Conservation (phyloP, 345 rosid genomes). For the Anacardium occidentale region DNA sequence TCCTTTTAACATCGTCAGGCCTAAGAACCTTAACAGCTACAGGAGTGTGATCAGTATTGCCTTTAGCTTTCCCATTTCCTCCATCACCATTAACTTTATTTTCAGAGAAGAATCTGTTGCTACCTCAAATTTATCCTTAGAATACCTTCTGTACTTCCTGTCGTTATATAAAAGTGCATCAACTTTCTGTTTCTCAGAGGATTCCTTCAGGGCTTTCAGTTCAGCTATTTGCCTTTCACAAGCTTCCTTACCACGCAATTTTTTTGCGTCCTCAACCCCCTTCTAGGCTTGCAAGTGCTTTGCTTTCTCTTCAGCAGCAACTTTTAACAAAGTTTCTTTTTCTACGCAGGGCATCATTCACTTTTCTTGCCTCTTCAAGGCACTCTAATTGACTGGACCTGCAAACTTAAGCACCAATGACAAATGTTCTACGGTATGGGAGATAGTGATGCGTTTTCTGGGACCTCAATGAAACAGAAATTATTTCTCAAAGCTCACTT, state of each 20-base stretch:
- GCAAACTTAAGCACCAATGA: slow-evolving; percentile 22
- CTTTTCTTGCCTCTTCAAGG: slow-evolving; percentile 59
- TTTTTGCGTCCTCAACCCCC: slow-evolving; percentile 71
- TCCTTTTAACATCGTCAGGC: slow-evolving; percentile 58
- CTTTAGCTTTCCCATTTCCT: slow-evolving; percentile 81
- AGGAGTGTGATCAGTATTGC: slow-evolving; percentile 75
- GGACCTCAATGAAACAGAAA: neutral
- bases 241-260: slow-evolving; percentile 57
- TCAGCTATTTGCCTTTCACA: slow-evolving; percentile 70
- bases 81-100: slow-evolving; percentile 75
- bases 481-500: too few relatives aligned
- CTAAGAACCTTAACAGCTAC: slow-evolving; percentile 79
- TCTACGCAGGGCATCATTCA: slow-evolving; percentile 59
- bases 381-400: slow-evolving; percentile 70
- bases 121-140: slow-evolving; percentile 50
- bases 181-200: slow-evolving; percentile 62
- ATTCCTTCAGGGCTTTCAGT: slow-evolving; percentile 57
- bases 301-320: slow-evolving; percentile 68
- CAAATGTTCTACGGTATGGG: neutral
- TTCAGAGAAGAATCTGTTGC: slow-evolving; percentile 69
- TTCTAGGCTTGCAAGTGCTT: slow-evolving; percentile 57
- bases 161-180: slow-evolving; percentile 62
- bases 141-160: slow-evolving; percentile 68
- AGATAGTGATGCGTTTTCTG: neutral
- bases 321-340: slow-evolving; percentile 61